Conservation (phyloP, 176 grass and related monocot species). For the Aegilops tauschii region DNA sequence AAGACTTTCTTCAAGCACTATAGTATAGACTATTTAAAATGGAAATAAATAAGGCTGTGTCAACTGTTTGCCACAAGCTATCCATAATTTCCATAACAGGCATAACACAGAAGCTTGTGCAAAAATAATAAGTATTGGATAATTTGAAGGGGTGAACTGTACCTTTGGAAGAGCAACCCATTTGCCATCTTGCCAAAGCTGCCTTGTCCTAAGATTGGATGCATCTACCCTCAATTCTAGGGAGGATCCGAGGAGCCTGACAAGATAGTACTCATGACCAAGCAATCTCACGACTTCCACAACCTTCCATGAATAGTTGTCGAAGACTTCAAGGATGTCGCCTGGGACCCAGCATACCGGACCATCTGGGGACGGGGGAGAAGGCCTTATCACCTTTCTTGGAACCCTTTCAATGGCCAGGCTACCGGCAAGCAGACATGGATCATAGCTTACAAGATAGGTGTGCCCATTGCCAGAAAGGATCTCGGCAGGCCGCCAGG, state of each 20-base stretch:
- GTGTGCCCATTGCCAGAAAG: conserved; percentile 75
- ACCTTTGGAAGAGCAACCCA: conserved; percentile 79
- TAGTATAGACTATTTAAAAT: conserved; percentile 15
- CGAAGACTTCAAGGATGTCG: conserved; percentile 63
- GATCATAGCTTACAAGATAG: conserved; percentile 57
- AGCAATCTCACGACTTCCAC: conserved; percentile 46
- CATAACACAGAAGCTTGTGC: conserved; percentile 3
- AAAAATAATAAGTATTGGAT: background rate
- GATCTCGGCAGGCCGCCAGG: conserved; percentile 63
- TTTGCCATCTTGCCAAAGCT: conserved; percentile 66
- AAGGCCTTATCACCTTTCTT: conserved; percentile 64
- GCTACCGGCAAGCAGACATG: background rate
- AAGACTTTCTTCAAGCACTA: background rate
- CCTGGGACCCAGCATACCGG: conserved; percentile 36
- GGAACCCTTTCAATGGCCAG: conserved; percentile 51
- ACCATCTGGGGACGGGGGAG: conserved; percentile 19
- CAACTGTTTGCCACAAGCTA: background rate
- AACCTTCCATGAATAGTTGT: conserved; percentile 72
- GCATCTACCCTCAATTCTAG: conserved; percentile 45
- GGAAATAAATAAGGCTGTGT: background rate
- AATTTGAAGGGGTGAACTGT: conserved; percentile 33
- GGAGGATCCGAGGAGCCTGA: conserved; percentile 58
- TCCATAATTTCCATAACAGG: conserved; percentile 7
- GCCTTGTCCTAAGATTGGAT: conserved; percentile 48
- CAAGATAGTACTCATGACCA: conserved; percentile 45